phyloP scores from a whole-genome alignment of 139 green algal species.

The Bryopsis sp. region DNA sequence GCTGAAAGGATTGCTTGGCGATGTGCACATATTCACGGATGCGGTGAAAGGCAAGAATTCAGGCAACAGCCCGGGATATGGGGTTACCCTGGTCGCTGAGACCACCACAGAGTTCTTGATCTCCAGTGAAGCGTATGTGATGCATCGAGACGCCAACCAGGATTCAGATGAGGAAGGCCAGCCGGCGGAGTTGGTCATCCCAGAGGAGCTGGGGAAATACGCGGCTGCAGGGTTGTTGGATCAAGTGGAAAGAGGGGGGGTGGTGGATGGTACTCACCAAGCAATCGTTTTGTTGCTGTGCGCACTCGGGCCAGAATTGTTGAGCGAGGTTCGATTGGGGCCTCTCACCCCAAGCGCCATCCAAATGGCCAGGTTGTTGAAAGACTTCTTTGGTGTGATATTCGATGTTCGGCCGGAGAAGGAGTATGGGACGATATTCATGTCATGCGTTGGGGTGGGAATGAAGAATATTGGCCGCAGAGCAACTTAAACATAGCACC shows the following conservation, averaged over 20 bases:
- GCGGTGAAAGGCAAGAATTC: constrained; percentile 58
- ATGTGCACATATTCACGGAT: constrained; percentile 99
- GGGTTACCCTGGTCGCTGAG: constrained; percentile 90
- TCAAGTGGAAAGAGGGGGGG: constrained; percentile 78
- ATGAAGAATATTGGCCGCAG: constrained; percentile 73
- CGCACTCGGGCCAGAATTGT: constrained; percentile 76
- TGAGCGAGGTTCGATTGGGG: constrained; percentile 74
- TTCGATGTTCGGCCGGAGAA: constrained; percentile 82
- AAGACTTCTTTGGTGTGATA: constrained; percentile 82
- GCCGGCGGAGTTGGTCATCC: constrained; percentile 39
- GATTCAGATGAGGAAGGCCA: neutral
- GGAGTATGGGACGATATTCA: constrained; percentile 78
- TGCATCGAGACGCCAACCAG: neutral
- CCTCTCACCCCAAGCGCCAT: constrained; percentile 82
- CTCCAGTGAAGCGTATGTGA: constrained; percentile 51
- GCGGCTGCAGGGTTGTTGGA: constrained; percentile 76
- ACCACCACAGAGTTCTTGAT: constrained; percentile 84
- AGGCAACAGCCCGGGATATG: constrained; percentile 81
- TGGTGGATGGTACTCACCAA: constrained; percentile 77
- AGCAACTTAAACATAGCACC: neutral
- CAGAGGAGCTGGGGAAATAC: constrained; percentile 74
- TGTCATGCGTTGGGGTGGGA: constrained; percentile 80
- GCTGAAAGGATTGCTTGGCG: constrained; percentile 87
- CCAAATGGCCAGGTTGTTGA: constrained; percentile 70
- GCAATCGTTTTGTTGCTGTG: constrained; percentile 73